Evolutionary conservation across 148 eudicot genomes (phyloP).

Genomic region (Silene conica): DNA sequence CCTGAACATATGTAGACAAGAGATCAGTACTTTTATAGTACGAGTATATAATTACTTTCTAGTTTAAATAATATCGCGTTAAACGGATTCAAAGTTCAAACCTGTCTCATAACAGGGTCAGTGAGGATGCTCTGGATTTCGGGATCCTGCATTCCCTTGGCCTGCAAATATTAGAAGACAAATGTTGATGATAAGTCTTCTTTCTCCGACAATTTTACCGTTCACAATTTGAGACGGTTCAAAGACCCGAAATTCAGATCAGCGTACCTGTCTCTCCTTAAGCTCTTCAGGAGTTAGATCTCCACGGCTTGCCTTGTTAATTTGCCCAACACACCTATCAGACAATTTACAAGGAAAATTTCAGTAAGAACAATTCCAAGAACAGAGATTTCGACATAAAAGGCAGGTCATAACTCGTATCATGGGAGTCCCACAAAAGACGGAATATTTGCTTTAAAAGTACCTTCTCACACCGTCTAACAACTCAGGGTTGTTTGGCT

Average conservation of each 20-base stretch:
- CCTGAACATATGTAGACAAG: constrained; percentile 37
- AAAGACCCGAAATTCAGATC: too few species aligned
- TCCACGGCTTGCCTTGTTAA: constrained; percentile 89
- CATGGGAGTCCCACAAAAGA: background rate
- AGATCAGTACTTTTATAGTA: background rate
- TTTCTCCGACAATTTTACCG: too few species aligned
- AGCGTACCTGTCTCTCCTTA: constrained; percentile 91
- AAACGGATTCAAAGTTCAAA: too few species aligned
- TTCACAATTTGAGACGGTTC: too few species aligned
- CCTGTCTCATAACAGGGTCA: constrained; percentile 99
- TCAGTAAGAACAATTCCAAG: background rate
- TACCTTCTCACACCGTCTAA: constrained; percentile 87
- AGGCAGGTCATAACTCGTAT: too few species aligned
- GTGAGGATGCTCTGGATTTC: constrained; percentile 87
- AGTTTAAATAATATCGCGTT: background rate
- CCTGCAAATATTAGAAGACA: constrained; percentile 38
- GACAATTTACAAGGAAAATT: background rate
- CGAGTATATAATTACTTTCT: too few species aligned
- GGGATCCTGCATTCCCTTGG: constrained; percentile 97
- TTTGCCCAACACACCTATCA: constrained; percentile 75
- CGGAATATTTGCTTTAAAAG: background rate
- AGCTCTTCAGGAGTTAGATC: constrained; percentile 87
- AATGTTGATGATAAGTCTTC: background rate
- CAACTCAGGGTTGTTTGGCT: constrained; percentile 71
- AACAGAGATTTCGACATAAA: background rate